Evolutionary conservation across 73 alveolate genomes (phyloP).

Genomic region (Tetrahymena malaccensis): DNA sequence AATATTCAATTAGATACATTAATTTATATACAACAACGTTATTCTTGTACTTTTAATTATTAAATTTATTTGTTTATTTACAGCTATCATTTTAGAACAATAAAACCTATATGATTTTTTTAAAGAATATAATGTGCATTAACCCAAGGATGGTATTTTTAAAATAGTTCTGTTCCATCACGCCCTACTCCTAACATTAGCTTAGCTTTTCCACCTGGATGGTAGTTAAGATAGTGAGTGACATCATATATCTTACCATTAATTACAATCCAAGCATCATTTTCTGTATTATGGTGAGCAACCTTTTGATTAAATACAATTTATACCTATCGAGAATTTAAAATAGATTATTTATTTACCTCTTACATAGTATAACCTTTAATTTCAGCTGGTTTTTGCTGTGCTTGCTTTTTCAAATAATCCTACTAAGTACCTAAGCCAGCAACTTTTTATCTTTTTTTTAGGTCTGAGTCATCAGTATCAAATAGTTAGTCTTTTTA

Average conservation of each 20-base stretch:
- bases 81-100: not conserved
- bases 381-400: not conserved
- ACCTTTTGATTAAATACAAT: slow-evolving; percentile 43
- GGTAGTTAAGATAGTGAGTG: slow-evolving; percentile 70
- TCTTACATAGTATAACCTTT: slow-evolving; percentile 9
- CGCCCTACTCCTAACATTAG: slow-evolving; percentile 78
- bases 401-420: not conserved
- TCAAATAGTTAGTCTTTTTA: not conserved
- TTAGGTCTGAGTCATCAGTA: not conserved
- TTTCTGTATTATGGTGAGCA: slow-evolving; percentile 59
- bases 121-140: slow-evolving; percentile 65
- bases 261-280: slow-evolving; percentile 76
- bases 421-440: not conserved
- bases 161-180: slow-evolving; percentile 79
- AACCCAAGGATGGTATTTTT: slow-evolving; percentile 88
- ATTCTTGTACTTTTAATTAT: too few relatives aligned
- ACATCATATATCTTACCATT: slow-evolving; percentile 82
- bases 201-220: slow-evolving; percentile 92
- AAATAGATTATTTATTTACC: not conserved
- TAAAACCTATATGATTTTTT: slow-evolving; percentile 65
- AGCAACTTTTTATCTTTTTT: not conserved
- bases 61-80: too few relatives aligned
- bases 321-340: too few relatives aligned
- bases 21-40: too few relatives aligned
- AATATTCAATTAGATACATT: too few relatives aligned